Percentiles rank a stretch among this genome's conserved stretches.
phyloP scores from a whole-genome alignment of 306 rosid genomes.

The Cajanus cajan region DNA sequence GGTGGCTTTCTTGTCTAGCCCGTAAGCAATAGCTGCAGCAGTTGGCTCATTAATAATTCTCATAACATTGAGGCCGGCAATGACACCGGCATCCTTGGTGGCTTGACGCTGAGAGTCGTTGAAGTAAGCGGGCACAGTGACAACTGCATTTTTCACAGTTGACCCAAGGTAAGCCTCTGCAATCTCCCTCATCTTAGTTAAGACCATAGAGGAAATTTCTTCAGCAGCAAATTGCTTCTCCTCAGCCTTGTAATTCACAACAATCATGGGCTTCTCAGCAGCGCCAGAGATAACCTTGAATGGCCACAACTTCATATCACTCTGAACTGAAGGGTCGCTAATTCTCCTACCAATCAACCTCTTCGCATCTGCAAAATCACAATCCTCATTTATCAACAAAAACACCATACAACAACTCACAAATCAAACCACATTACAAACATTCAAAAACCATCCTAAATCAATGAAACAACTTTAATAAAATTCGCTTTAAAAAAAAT shows the following conservation, averaged over 20 bases:
- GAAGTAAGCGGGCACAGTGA: constrained; percentile 82
- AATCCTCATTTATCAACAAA: not conserved
- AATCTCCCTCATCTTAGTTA: constrained; percentile 79
- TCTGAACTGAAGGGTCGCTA: constrained; percentile 62
- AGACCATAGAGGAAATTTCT: constrained; percentile 74
- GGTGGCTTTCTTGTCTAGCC: constrained; percentile 64
- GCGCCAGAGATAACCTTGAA: constrained; percentile 59
- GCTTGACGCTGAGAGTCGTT: constrained; percentile 77
- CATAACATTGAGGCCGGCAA: constrained; percentile 68
- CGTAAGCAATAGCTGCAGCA: constrained; percentile 71
- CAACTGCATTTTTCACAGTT: constrained; percentile 69
- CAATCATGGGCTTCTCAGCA: constrained; percentile 67
- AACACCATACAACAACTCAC: not conserved
- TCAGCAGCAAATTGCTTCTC: constrained; percentile 63
- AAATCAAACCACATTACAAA: not conserved
- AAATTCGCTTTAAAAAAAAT: too few species aligned
- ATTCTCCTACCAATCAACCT: constrained; percentile 78
- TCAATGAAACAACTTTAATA: too few species aligned
- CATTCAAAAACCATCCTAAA: not conserved
- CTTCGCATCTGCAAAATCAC: constrained; percentile 60
- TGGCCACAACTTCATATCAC: constrained; percentile 78
- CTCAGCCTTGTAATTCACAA: constrained; percentile 58
- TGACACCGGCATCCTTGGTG: constrained; percentile 70
- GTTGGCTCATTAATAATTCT: constrained; percentile 72
- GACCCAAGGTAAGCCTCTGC: constrained; percentile 78